Evolutionary conservation across 352 stramenopile species (phyloP).

Genomic region (Pythium vanterpoolii): DNA sequence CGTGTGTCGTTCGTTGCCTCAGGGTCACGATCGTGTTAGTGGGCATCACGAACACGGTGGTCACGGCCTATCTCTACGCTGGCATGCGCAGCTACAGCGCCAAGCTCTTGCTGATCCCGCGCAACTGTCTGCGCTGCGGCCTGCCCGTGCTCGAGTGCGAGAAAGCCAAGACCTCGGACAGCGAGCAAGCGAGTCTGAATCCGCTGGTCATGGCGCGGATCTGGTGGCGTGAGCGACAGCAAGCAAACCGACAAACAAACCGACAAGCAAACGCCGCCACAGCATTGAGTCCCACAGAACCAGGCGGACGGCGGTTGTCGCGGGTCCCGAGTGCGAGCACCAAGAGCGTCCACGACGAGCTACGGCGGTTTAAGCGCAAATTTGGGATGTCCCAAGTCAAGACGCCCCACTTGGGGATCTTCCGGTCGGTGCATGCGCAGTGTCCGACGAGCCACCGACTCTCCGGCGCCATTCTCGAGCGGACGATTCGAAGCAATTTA

Average conservation of each 20-base stretch:
- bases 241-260: neutral
- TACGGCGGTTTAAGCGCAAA: slow-evolving; percentile 51
- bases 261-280: neutral
- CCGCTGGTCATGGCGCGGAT: slow-evolving; percentile 34
- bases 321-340: neutral
- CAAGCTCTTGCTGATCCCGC: slow-evolving; percentile 65
- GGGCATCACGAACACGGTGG: slow-evolving; percentile 35
- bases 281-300: neutral
- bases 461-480: slow-evolving; percentile 47
- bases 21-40: slow-evolving; percentile 61
- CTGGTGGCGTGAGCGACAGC: slow-evolving; percentile 40
- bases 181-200: slow-evolving; percentile 58
- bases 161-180: slow-evolving; percentile 26
- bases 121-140: slow-evolving; percentile 64
- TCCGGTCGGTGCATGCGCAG: slow-evolving; percentile 44
- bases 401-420: slow-evolving; percentile 63
- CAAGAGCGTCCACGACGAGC: slow-evolving; percentile 26
- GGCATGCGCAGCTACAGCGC: slow-evolving; percentile 59
- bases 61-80: slow-evolving; percentile 62
- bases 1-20: neutral
- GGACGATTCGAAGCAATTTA: slow-evolving; percentile 66
- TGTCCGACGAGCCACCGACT: slow-evolving; percentile 52
- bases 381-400: slow-evolving; percentile 73
- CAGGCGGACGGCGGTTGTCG: neutral
- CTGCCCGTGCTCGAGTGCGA: slow-evolving; percentile 61